Evolutionary conservation across 2,329 filamentous ascomycete genomes (phyloP), one percentile per base, ranked within the genome.

Genomic region (Herpotrichia juniperi): DNA sequence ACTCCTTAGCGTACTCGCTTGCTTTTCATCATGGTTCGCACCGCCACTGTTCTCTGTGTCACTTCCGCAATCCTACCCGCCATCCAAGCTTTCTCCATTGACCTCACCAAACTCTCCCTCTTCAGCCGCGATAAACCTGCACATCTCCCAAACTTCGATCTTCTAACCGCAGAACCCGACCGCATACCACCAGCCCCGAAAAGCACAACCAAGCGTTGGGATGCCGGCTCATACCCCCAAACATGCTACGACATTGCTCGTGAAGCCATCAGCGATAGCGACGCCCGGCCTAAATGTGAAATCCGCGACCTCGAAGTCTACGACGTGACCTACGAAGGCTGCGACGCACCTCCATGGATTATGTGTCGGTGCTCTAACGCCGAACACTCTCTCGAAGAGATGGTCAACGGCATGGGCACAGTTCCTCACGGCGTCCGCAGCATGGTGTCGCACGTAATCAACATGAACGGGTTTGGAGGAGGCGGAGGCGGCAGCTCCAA

Each of bases 351-450:
- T 6, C 56, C 56, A 4, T 58, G 56, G 56, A 32, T 37, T 5
- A 19, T 58, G n/a, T 58, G 56, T 31, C 56, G 56, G 21, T 58
- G 56, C 45, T 25, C 52, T 30, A 48, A 56, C 26, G 46, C 56
- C 5, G 31, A 58, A 31, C 46, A 53, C 34, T 56, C 43, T 32
- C 26, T 50, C 11, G 28, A 58, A 10, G 44, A 58, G 21, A 50
- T 51, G 34, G 50, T 48, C 6, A 39, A 50, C 21, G 49, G 39
- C 21, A 48, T 58, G 34, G 52, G 52, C 1, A 44, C 49, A 5
- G 56, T 58, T 5, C 52, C 56, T 3, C 52, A 53, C 1, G 56
- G 49, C 19, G 40, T 52, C 17, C 56, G 56, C 32, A 58, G 56
- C 50, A 34, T 47, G 28, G 56, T 58, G 19, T 43, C 55, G 5